phyloP scores from a whole-genome alignment of 2,329 filamentous ascomycete genomes.

The Ploettnerulaceae sp. region DNA sequence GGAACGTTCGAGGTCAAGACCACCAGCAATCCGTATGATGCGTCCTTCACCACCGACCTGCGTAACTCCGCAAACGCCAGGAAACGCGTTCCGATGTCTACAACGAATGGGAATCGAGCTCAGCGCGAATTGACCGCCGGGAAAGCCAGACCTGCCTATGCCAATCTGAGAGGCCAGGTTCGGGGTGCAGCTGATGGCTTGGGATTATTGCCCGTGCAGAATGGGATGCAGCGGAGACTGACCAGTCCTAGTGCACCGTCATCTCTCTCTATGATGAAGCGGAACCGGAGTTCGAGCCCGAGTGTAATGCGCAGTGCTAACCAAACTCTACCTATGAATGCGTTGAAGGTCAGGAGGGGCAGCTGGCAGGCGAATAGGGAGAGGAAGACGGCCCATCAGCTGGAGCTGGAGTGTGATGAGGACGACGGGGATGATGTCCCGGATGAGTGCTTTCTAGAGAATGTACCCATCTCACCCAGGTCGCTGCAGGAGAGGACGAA shows the following conservation, averaged over 20 bases:
- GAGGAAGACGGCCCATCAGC: slow-evolving; percentile 63
- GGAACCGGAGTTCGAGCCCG: slow-evolving; percentile 32
- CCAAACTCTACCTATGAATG: slow-evolving; percentile 22
- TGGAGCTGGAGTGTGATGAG: slow-evolving; percentile 72
- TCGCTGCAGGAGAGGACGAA: slow-evolving; percentile 51
- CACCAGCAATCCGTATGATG: slow-evolving; percentile 28
- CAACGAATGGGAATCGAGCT: slow-evolving; percentile 22
- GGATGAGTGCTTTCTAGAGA: slow-evolving; percentile 73
- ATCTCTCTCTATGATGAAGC: slow-evolving; percentile 25
- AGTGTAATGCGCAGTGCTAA: slow-evolving; percentile 18
- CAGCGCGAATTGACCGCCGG: slow-evolving; percentile 31
- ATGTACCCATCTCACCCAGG: slow-evolving; percentile 76
- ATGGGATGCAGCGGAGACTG: slow-evolving; percentile 23
- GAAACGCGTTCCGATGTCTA: slow-evolving; percentile 25
- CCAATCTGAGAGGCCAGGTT: slow-evolving; percentile 28
- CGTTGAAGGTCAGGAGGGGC: slow-evolving; percentile 28
- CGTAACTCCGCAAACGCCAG: slow-evolving; percentile 23
- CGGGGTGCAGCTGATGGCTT: slow-evolving; percentile 28
- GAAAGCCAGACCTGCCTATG: slow-evolving; percentile 22
- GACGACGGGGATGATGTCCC: slow-evolving; percentile 76
- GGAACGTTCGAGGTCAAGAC: slow-evolving; percentile 30
- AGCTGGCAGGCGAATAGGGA: slow-evolving; percentile 66
- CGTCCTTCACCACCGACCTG: slow-evolving; percentile 25
- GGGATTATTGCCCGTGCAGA: slow-evolving; percentile 28
- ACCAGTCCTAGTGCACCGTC: slow-evolving; percentile 24